These are phyloP conservation scores for Neurospora sp. DNA, from an alignment of 495 filamentous ascomycete species.

Conservation along the genomic window DNA sequence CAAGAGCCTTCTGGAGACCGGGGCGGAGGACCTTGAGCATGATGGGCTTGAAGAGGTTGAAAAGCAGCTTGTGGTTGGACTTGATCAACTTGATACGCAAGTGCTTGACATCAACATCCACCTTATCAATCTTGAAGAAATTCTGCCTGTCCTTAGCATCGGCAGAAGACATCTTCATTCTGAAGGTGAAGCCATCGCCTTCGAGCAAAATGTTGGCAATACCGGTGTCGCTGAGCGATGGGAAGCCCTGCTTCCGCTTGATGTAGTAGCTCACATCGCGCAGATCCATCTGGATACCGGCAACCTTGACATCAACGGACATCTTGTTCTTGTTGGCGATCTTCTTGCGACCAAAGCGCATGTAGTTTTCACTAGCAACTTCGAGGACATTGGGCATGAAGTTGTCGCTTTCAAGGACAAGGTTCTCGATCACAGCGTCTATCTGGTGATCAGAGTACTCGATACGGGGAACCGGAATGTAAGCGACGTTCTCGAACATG, in stretches of 20 bases:
- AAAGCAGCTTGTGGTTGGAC: slow-evolving; percentile 88
- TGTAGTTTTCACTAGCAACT: slow-evolving; percentile 86
- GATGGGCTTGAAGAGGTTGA: slow-evolving; percentile 78
- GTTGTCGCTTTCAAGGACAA: slow-evolving; percentile 93
- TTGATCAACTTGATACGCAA: slow-evolving; percentile 85
- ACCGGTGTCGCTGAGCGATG: slow-evolving; percentile 77
- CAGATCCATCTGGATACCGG: slow-evolving; percentile 81
- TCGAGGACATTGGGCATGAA: slow-evolving; percentile 93
- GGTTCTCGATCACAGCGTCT: slow-evolving; percentile 86
- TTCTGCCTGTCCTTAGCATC: slow-evolving; percentile 65
- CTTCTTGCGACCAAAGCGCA: slow-evolving; percentile 87
- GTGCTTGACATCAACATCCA: slow-evolving; percentile 74
- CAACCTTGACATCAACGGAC: slow-evolving; percentile 72
- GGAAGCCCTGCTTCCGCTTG: slow-evolving; percentile 93
- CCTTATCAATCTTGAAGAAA: slow-evolving; percentile 91
- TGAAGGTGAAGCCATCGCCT: slow-evolving; percentile 83
- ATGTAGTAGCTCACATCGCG: slow-evolving; percentile 90
- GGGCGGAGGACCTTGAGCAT: slow-evolving; percentile 77
- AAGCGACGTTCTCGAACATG: slow-evolving; percentile 77
- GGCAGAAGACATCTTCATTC: slow-evolving; percentile 75
- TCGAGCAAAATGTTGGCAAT: slow-evolving; percentile 84
- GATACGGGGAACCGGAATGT: slow-evolving; percentile 88
- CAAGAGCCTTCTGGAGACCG: slow-evolving; percentile 72
- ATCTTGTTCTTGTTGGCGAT: slow-evolving; percentile 63
- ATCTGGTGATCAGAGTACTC: slow-evolving; percentile 81